A percentile compares a stretch with the other conserved stretches of the same genome.
phyloP scores from a whole-genome alignment of 331 rosid genomes.

The Pyracantha coccinea region DNA sequence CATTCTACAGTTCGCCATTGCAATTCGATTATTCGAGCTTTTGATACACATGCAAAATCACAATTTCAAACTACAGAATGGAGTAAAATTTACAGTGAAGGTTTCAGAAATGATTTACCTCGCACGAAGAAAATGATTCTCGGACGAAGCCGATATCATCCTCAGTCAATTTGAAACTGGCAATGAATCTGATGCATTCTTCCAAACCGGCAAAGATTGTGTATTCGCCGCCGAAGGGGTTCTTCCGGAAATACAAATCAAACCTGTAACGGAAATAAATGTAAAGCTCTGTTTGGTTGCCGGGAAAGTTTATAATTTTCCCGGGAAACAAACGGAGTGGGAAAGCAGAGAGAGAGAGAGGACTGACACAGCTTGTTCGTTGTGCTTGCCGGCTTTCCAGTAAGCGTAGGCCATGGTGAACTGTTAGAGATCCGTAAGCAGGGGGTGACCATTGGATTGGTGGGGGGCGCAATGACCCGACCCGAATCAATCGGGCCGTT shows the following conservation, averaged over 20 bases:
- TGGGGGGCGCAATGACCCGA: slow-evolving; percentile 43
- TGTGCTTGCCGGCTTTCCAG: slow-evolving; percentile 94
- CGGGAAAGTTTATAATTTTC: neutral
- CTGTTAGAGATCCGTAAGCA: slow-evolving; percentile 89
- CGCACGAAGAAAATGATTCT: slow-evolving; percentile 53
- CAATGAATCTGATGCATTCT: slow-evolving; percentile 70
- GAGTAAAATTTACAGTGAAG: neutral
- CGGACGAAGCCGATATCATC: slow-evolving; percentile 61
- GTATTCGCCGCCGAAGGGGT: slow-evolving; percentile 91
- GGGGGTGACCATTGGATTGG: slow-evolving; percentile 90
- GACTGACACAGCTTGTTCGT: slow-evolving; percentile 87
- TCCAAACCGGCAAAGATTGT: slow-evolving; percentile 90
- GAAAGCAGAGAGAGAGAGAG: too few relatives aligned
- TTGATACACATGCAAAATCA: neutral
- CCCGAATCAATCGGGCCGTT: slow-evolving; percentile 44
- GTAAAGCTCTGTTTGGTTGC: neutral
- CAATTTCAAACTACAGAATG: slow-evolving; percentile 4
- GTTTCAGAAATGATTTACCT: slow-evolving; percentile 42
- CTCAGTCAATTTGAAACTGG: slow-evolving; percentile 61
- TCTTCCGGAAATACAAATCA: slow-evolving; percentile 86
- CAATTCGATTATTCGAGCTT: neutral
- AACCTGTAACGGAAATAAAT: slow-evolving; percentile 40
- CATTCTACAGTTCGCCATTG: slow-evolving; percentile 54
- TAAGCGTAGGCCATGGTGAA: slow-evolving; percentile 98
- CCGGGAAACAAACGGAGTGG: slow-evolving; percentile 15